These are phyloP conservation scores for Ascocoryne sarcoides DNA, from an alignment of 2,329 filamentous ascomycete species.

Conservation along the genomic window DNA sequence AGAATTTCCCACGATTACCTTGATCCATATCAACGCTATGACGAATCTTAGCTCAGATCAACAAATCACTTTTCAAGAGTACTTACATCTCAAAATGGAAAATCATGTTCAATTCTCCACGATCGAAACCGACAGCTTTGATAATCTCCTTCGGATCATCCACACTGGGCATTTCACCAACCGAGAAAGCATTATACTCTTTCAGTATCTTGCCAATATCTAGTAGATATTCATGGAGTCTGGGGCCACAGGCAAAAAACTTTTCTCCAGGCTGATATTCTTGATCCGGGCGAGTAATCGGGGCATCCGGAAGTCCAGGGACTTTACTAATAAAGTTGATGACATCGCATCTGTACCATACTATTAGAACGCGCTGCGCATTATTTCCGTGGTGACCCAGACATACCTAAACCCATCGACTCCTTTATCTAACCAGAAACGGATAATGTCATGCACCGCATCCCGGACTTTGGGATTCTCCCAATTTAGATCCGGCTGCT, in stretches of 20 bases:
- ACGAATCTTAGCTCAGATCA: slow-evolving; percentile 1
- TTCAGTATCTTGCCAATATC: slow-evolving; percentile 40
- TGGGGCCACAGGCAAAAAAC: slow-evolving; percentile 48
- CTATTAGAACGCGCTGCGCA: no score
- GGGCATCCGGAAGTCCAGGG: slow-evolving; percentile 45
- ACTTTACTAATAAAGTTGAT: slow-evolving; percentile 60
- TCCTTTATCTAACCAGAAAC: slow-evolving; percentile 63
- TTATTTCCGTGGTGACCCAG: no score
- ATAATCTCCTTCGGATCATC: slow-evolving; percentile 41
- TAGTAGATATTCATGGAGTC: slow-evolving; percentile 43
- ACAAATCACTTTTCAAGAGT: not conserved
- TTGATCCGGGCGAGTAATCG: slow-evolving; percentile 34
- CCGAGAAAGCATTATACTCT: slow-evolving; percentile 42
- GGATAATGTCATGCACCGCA: slow-evolving; percentile 61
- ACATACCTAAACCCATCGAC: slow-evolving; percentile 41
- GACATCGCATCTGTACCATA: slow-evolving; percentile 50
- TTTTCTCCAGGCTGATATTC: slow-evolving; percentile 41
- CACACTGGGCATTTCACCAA: slow-evolving; percentile 40
- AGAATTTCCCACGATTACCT: slow-evolving; percentile 36
- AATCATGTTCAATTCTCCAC: slow-evolving; percentile 59
- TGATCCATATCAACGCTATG: slow-evolving; percentile 43
- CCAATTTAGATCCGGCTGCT: slow-evolving; percentile 75
- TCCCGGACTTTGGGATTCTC: slow-evolving; percentile 56
- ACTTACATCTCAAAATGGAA: slow-evolving; percentile 61
- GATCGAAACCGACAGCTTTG: slow-evolving; percentile 44